These are phyloP conservation scores for Wickerhamomyces silvicola DNA, from an alignment of 805 yeast species.

Conservation along the genomic window DNA sequence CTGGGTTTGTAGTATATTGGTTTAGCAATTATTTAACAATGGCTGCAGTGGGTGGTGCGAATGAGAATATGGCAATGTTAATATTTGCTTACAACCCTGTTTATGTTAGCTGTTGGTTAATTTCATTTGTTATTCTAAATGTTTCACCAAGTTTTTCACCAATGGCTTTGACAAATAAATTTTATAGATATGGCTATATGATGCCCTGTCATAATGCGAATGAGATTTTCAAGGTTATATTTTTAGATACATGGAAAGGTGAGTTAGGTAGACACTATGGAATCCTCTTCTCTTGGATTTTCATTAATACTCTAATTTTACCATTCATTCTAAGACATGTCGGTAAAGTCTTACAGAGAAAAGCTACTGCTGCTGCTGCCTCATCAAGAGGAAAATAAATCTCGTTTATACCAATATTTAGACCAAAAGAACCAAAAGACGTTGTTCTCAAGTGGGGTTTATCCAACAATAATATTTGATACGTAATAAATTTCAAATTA, in stretches of 20 bases:
- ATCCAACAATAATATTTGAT: too few species aligned
- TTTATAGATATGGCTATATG: conserved; percentile 61
- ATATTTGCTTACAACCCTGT: conserved; percentile 54
- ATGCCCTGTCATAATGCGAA: conserved; percentile 64
- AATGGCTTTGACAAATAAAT: conserved; percentile 47
- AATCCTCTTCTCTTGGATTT: conserved; percentile 55
- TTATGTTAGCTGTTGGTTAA: conserved; percentile 61
- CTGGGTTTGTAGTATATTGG: conserved; percentile 75
- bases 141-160: conserved; percentile 67
- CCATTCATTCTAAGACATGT: conserved; percentile 41
- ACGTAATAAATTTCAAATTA: background rate
- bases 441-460: too few species aligned
- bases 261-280: conserved; percentile 56
- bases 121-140: conserved; percentile 63
- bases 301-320: conserved; percentile 35
- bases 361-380: conserved; percentile 19
- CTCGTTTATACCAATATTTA: conserved; percentile 1
- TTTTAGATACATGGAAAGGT: conserved; percentile 51
- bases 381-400: background rate
- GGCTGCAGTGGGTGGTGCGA: conserved; percentile 72
- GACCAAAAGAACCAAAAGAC: too few species aligned
- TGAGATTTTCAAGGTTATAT: conserved; percentile 53
- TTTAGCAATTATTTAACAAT: conserved; percentile 58
- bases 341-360: conserved; percentile 30
- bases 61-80: conserved; percentile 56